These are phyloP conservation scores for Pythium phragmiticola DNA, from an alignment of 352 stramenopile genomes.

Conservation along the genomic window DNA sequence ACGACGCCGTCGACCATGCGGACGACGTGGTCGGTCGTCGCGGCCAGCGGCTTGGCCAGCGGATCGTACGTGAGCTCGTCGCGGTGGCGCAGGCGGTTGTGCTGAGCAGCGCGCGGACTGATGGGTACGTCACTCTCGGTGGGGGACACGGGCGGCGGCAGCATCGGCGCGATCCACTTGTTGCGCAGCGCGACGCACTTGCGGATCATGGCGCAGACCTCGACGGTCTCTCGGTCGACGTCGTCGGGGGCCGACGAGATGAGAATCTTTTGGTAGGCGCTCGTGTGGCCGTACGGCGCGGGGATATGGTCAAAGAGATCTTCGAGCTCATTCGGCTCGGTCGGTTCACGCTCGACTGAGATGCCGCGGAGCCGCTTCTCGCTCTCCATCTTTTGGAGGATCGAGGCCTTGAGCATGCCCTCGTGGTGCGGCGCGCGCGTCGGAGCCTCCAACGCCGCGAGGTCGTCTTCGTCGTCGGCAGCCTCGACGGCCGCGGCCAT, in stretches of 20 bases:
- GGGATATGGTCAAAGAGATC: constrained; percentile 80
- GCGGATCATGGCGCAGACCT: constrained; percentile 76
- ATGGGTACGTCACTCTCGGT: constrained; percentile 18
- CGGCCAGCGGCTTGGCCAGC: constrained; percentile 38
- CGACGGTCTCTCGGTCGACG: constrained; percentile 69
- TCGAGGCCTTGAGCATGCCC: constrained; percentile 65
- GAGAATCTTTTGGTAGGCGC: constrained; percentile 74
- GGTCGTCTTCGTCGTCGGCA: constrained; percentile 25
- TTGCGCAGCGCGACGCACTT: constrained; percentile 68
- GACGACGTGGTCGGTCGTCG: constrained; percentile 49
- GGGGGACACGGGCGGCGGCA: constrained; percentile 2
- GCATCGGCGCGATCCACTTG: constrained; percentile 69
- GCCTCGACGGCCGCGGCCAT: constrained; percentile 22
- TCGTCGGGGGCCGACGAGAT: constrained; percentile 69
- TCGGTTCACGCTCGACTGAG: constrained; percentile 37
- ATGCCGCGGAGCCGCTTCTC: constrained; percentile 68
- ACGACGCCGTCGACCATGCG: constrained; percentile 65
- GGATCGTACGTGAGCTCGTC: constrained; percentile 77
- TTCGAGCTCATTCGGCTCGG: constrained; percentile 35
- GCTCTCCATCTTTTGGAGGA: constrained; percentile 72
- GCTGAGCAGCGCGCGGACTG: constrained; percentile 36
- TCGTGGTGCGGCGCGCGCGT: constrained; percentile 48
- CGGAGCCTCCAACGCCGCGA: constrained; percentile 19
- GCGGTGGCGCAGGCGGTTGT: constrained; percentile 50
- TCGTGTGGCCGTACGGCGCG: constrained; percentile 71